A percentile compares a stretch with the other conserved stretches of the same genome.
Conservation (phyloP, 805 yeast genomes). For the Candida oleophila region DNA sequence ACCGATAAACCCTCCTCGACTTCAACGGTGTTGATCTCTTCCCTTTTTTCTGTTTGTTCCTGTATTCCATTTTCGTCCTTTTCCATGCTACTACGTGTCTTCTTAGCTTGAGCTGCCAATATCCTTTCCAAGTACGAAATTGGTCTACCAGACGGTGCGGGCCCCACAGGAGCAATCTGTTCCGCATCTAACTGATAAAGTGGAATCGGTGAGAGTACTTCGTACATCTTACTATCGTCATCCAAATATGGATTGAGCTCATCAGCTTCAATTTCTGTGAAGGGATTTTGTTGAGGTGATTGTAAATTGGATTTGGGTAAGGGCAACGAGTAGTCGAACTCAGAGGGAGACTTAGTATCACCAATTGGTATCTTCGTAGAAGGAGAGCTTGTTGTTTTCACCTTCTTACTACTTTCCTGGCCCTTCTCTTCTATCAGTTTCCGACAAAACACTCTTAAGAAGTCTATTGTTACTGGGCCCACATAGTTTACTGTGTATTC, state of each 20-base stretch:
- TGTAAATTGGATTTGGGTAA: slow-evolving; percentile 19
- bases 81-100: slow-evolving; percentile 5
- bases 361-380: slow-evolving; percentile 1
- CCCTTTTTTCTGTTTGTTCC: no score
- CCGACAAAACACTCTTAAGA: slow-evolving; percentile 32
- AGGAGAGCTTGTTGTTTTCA: slow-evolving; percentile 8
- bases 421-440: slow-evolving; percentile 19
- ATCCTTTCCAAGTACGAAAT: slow-evolving; percentile 32
- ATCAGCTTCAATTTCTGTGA: slow-evolving; percentile 7
- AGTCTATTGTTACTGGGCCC: slow-evolving; percentile 39
- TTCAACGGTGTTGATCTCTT: not conserved
- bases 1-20: not conserved
- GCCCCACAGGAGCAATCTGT: not conserved
- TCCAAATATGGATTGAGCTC: slow-evolving; percentile 10
- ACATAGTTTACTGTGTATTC: slow-evolving; percentile 28
- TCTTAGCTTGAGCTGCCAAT: slow-evolving; percentile 19
- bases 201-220: not conserved
- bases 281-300: slow-evolving; percentile 11
- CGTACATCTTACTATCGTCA: not conserved
- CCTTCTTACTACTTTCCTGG: slow-evolving; percentile 8
- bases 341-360: slow-evolving; percentile 13
- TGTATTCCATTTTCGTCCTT: slow-evolving; percentile 1
- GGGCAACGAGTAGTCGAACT: slow-evolving; percentile 28
- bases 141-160: not conserved
- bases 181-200: not conserved